Conservation (phyloP, 192 early-diverging fungal species). For the Dimargaris xerosporica region DNA sequence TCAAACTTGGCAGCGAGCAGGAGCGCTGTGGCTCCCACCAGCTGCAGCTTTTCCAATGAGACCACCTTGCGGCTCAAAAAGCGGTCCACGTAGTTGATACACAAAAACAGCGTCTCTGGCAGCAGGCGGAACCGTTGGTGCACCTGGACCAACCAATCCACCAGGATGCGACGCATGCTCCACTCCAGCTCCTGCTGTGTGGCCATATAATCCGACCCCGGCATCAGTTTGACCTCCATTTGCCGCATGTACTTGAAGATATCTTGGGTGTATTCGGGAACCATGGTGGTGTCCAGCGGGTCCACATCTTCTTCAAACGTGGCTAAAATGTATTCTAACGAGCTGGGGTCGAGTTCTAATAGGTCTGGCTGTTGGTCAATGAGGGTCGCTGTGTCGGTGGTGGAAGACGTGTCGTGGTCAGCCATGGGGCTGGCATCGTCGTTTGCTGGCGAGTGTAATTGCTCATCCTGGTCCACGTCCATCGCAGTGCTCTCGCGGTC, state of each 20-base stretch:
- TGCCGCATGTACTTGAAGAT: conserved; percentile 81
- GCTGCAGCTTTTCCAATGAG: conserved; percentile 73
- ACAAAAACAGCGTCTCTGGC: conserved; percentile 85
- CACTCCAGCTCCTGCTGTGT: conserved; percentile 73
- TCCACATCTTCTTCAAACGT: conserved; percentile 50
- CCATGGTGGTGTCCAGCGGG: conserved; percentile 90
- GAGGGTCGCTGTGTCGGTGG: too few relatives aligned
- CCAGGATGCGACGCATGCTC: conserved; percentile 84
- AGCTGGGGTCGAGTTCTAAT: too few relatives aligned
- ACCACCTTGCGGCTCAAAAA: conserved; percentile 80
- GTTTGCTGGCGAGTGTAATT: too few relatives aligned
- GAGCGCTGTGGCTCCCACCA: conserved; percentile 81
- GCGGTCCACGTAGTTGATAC: conserved; percentile 90
- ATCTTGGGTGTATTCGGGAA: conserved; percentile 84
- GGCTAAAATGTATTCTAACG: too few relatives aligned
- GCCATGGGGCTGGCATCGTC: too few relatives aligned
- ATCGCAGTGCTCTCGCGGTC: too few relatives aligned
- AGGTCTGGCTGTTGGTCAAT: too few relatives aligned
- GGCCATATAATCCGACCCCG: conserved; percentile 67
- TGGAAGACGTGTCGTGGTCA: too few relatives aligned
- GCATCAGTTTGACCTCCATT: conserved; percentile 60
- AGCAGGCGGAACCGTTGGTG: conserved; percentile 81
- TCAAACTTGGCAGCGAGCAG: conserved; percentile 93
- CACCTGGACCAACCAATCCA: conserved; percentile 92
- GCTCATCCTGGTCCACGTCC: too few relatives aligned